A percentile compares a stretch with the other conserved stretches of the same genome.
Evolutionary conservation across 495 filamentous ascomycete species (phyloP).

Genomic region (Neurospora discreta): DNA sequence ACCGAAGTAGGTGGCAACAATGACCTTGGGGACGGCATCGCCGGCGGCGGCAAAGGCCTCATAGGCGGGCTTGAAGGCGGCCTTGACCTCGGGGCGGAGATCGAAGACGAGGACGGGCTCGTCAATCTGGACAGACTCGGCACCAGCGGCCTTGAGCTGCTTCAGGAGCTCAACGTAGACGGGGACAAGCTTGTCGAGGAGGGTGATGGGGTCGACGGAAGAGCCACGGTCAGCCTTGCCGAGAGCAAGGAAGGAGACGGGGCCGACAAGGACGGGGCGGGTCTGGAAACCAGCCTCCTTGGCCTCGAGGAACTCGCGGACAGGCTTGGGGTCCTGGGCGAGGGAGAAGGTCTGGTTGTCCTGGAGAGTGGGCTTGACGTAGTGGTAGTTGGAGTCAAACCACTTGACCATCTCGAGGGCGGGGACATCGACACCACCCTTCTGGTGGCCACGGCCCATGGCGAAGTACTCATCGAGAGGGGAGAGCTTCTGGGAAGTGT

Average conservation of each 20-base stretch:
- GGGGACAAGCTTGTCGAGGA: slow-evolving; percentile 83
- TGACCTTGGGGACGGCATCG: slow-evolving; percentile 64
- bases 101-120: slow-evolving; percentile 95
- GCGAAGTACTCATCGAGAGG: slow-evolving; percentile 95
- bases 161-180: slow-evolving; percentile 82
- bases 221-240: slow-evolving; percentile 95
- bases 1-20: slow-evolving; percentile 95
- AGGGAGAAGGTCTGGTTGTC: slow-evolving; percentile 95
- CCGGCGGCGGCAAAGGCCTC: slow-evolving; percentile 72
- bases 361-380: slow-evolving; percentile 96
- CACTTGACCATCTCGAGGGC: slow-evolving; percentile 99
- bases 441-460: slow-evolving; percentile 97
- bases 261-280: slow-evolving; percentile 87
- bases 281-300: slow-evolving; percentile 90
- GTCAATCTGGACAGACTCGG: slow-evolving; percentile 91
- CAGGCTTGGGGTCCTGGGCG: slow-evolving; percentile 75
- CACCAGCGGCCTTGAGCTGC: slow-evolving; percentile 90
- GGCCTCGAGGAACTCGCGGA: slow-evolving; percentile 88
- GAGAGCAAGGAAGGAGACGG: slow-evolving; percentile 90
- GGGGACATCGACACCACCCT: slow-evolving; percentile 84
- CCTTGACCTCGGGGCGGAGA: slow-evolving; percentile 74
- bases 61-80: slow-evolving; percentile 95
- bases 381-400: slow-evolving; percentile 99
- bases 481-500: slow-evolving; percentile 74
- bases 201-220: slow-evolving; percentile 79